phyloP scores from a whole-genome alignment of 1,139 yeast species.

The Yamadazyma mexicana region DNA sequence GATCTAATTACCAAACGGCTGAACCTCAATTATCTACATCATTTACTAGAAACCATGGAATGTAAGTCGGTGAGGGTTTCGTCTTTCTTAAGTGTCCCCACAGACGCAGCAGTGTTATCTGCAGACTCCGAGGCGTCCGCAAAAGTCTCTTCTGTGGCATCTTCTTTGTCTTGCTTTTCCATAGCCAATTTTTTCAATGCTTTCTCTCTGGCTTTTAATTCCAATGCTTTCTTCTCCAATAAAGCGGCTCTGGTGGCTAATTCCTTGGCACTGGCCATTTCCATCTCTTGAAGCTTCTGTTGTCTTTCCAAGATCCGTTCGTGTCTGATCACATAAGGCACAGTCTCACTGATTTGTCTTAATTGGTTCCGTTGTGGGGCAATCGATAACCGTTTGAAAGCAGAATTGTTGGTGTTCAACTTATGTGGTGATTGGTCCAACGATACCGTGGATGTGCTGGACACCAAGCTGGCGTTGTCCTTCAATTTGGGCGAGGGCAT shows the following conservation, averaged over 20 bases:
- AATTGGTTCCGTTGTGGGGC: constrained; percentile 67
- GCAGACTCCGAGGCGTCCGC: neutral
- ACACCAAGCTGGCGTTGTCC: constrained; percentile 28
- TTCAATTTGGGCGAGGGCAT: constrained; percentile 31
- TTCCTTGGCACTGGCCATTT: constrained; percentile 74
- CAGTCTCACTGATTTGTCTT: constrained; percentile 77
- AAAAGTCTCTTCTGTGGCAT: neutral
- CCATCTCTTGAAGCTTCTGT: constrained; percentile 74
- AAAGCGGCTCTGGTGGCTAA: constrained; percentile 72
- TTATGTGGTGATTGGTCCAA: constrained; percentile 22
- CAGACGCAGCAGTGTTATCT: neutral
- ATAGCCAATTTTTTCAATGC: constrained; percentile 39
- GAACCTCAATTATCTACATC: neutral
- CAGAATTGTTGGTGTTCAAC: constrained; percentile 40
- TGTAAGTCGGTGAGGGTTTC: constrained; percentile 57
- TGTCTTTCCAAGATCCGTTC: constrained; percentile 74
- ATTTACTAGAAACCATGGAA: constrained; percentile 20
- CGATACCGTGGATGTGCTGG: constrained; percentile 34
- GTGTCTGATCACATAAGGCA: constrained; percentile 76
- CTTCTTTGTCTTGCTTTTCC: constrained; percentile 20
- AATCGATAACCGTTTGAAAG: constrained; percentile 57
- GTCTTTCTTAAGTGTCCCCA: constrained; percentile 32
- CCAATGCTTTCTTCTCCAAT: constrained; percentile 73
- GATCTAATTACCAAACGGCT: neutral
- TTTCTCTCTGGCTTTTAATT: constrained; percentile 65